Evolutionary conservation across 2,329 filamentous ascomycete species (phyloP).

Genomic region (Neonectria magnoliae): DNA sequence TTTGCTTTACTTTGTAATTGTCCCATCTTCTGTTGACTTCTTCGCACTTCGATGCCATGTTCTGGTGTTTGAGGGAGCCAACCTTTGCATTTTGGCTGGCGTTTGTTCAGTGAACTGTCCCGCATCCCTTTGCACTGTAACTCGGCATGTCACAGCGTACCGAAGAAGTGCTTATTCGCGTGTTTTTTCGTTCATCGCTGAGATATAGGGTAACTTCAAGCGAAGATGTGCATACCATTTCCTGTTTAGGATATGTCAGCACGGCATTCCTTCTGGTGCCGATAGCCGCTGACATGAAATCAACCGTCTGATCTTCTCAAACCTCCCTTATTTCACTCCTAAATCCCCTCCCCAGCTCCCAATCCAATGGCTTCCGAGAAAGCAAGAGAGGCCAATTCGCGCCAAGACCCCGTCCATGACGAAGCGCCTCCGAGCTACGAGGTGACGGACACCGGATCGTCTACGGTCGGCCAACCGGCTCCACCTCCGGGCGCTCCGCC

Average conservation of each 20-base stretch:
- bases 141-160: too few relatives aligned
- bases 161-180: too few relatives aligned
- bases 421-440: slow-evolving; percentile 17
- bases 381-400: slow-evolving; percentile 13
- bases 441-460: background rate
- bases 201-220: background rate
- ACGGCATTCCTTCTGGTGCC: background rate
- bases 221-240: background rate
- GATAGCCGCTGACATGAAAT: background rate
- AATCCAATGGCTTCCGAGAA: slow-evolving; percentile 14
- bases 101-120: background rate
- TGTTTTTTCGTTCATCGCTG: background rate
- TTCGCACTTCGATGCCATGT: background rate
- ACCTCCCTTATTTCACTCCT: background rate
- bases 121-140: background rate
- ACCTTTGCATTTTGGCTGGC: background rate
- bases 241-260: slow-evolving; percentile 1
- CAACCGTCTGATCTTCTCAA: background rate
- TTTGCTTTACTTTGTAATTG: background rate
- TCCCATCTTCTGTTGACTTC: background rate
- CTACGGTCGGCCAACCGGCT: background rate
- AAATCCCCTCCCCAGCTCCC: background rate
- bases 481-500: background rate
- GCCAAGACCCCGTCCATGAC: slow-evolving; percentile 1
- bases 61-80: background rate